Percentiles rank a stretch among this genome's conserved stretches.
phyloP scores from a whole-genome alignment of 2,329 filamentous ascomycete genomes.

The Rhynchosporium secalis region DNA sequence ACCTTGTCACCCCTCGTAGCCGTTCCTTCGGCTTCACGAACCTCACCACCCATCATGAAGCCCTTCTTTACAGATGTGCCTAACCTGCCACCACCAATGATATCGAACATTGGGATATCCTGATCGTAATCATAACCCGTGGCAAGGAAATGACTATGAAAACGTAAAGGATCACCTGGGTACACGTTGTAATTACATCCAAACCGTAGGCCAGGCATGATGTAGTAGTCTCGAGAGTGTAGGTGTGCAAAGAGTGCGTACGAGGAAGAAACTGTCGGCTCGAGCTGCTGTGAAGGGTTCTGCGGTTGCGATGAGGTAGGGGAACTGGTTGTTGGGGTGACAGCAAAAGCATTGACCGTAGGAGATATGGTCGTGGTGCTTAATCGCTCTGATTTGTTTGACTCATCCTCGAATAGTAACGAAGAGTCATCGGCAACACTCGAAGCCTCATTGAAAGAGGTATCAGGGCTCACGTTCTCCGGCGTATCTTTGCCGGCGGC shows the following conservation, averaged over 20 bases:
- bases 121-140: conserved; percentile 86
- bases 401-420: conserved; percentile 31
- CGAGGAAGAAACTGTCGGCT: conserved; percentile 49
- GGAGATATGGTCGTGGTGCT: conserved; percentile 40
- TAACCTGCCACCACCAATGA: conserved; percentile 82
- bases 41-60: conserved; percentile 77
- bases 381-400: background rate
- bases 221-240: conserved; percentile 77
- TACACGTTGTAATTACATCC: conserved; percentile 94
- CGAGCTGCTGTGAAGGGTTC: conserved; percentile 30
- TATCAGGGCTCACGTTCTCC: conserved; percentile 16
- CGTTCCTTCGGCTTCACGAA: conserved; percentile 40
- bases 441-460: conserved; percentile 9
- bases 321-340: conserved; percentile 49
- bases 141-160: conserved; percentile 91
- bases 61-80: conserved; percentile 97
- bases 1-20: conserved; percentile 46
- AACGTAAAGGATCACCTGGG: conserved; percentile 89
- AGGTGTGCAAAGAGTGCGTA: conserved; percentile 81
- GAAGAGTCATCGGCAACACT: conserved; percentile 14
- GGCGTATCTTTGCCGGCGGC: conserved; percentile 2
- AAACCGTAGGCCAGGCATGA: conserved; percentile 90
- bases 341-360: conserved; percentile 32
- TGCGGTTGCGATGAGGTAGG: conserved; percentile 39
- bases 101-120: conserved; percentile 77